Evolutionary conservation across 2,329 filamentous ascomycete genomes (phyloP).

Genomic region (Xylariales sp.): DNA sequence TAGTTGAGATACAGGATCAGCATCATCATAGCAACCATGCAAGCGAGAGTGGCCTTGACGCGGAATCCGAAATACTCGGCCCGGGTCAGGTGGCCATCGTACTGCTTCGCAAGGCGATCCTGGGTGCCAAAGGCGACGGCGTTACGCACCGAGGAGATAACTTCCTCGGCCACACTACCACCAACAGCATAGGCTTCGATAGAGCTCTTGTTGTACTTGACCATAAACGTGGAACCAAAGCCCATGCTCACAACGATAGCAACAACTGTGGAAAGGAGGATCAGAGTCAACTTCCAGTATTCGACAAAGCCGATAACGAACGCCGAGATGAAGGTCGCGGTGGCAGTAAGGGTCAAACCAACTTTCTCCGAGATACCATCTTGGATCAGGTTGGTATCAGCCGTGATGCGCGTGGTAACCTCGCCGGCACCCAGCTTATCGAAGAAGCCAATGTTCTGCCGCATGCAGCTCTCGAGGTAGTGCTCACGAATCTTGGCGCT

Average conservation of each 20-base stretch:
- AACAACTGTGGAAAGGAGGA: conserved; percentile 76
- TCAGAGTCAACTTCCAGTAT: conserved; percentile 90
- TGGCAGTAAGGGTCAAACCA: conserved; percentile 67
- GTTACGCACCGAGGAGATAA: conserved; percentile 89
- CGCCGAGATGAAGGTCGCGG: conserved; percentile 80
- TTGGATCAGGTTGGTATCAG: conserved; percentile 89
- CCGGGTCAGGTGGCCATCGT: conserved; percentile 67
- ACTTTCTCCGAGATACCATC: conserved; percentile 93
- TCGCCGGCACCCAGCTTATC: conserved; percentile 91
- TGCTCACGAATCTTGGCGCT: conserved; percentile 74
- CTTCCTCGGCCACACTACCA: conserved; percentile 88
- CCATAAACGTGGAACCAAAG: conserved; percentile 65
- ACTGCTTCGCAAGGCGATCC: conserved; percentile 82
- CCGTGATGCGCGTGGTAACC: conserved; percentile 89
- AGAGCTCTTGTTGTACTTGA: conserved; percentile 76
- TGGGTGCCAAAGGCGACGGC: conserved; percentile 91
- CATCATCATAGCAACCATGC: conserved; percentile 85
- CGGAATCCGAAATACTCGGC: conserved; percentile 75
- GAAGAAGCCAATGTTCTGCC: conserved; percentile 88
- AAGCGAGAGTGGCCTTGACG: conserved; percentile 65
- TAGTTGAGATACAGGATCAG: conserved; percentile 82
- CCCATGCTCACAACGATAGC: conserved; percentile 78
- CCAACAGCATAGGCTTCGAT: conserved; percentile 78
- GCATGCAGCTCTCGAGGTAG: conserved; percentile 79
- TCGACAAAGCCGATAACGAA: conserved; percentile 89